Evolutionary conservation across 371 early-diverging fungal species (phyloP).

Genomic region (Apophysomyces sp.): DNA sequence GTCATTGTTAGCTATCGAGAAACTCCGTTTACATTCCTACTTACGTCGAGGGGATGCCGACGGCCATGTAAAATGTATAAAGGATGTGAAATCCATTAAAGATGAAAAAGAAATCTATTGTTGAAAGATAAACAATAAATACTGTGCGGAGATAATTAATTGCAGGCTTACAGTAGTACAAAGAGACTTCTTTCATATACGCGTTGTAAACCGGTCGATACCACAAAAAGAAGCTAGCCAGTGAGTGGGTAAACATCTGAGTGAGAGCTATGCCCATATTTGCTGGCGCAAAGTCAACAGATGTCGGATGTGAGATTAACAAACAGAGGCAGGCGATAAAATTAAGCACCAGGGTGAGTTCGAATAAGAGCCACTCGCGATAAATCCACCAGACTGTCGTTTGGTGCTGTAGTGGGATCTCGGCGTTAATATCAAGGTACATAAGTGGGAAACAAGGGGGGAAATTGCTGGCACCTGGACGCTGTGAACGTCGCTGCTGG

Average conservation of each 20-base stretch:
- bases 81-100: slow-evolving; percentile 87
- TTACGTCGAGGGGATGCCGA: slow-evolving; percentile 79
- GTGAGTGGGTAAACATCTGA: slow-evolving; percentile 75
- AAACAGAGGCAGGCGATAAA: slow-evolving; percentile 75
- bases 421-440: slow-evolving; percentile 74
- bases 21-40: slow-evolving; percentile 10
- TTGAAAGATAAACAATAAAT: neutral
- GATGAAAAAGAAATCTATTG: slow-evolving; percentile 72
- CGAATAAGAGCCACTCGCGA: slow-evolving; percentile 76
- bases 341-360: slow-evolving; percentile 75
- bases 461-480: slow-evolving; percentile 73
- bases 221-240: slow-evolving; percentile 84
- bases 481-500: slow-evolving; percentile 41
- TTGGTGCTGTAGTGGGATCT: slow-evolving; percentile 73
- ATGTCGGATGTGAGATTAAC: slow-evolving; percentile 63
- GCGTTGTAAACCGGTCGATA: slow-evolving; percentile 90
- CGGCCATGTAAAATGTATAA: slow-evolving; percentile 80
- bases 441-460: slow-evolving; percentile 85
- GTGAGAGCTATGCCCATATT: slow-evolving; percentile 79
- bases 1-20: neutral
- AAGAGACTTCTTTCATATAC: slow-evolving; percentile 83
- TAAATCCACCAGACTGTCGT: slow-evolving; percentile 67
- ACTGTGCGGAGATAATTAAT: neutral
- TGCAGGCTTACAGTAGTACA: slow-evolving; percentile 75
- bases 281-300: slow-evolving; percentile 67